These are phyloP conservation scores for Graphilbum fragrans DNA, from an alignment of 2,329 filamentous ascomycete species.

Conservation along the genomic window DNA sequence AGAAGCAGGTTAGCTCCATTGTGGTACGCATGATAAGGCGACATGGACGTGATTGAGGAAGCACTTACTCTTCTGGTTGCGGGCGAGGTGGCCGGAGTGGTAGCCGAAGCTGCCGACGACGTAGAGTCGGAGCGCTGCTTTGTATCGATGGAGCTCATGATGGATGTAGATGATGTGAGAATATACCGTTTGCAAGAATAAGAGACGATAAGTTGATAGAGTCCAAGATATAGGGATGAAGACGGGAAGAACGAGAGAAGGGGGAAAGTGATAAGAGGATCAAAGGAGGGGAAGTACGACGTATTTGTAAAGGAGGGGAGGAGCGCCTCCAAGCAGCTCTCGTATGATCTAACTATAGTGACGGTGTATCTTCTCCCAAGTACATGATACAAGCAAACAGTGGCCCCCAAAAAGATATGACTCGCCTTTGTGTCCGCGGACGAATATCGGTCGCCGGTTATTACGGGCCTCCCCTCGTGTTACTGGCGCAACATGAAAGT, in stretches of 20 bases:
- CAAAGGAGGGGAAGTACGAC: background rate
- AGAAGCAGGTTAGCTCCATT: background rate
- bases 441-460: too few relatives aligned
- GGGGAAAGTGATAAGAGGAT: background rate
- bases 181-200: background rate
- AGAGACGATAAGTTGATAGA: background rate
- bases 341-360: too few relatives aligned
- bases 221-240: background rate
- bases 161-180: background rate
- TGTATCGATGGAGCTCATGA: slow-evolving; percentile 8
- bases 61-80: slow-evolving; percentile 11
- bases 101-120: slow-evolving; percentile 14
- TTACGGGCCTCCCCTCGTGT: too few relatives aligned
- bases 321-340: too few relatives aligned
- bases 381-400: too few relatives aligned
- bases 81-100: slow-evolving; percentile 9
- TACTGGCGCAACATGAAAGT: too few relatives aligned
- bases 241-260: background rate
- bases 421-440: too few relatives aligned
- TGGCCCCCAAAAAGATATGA: too few relatives aligned
- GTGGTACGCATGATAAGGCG: too few relatives aligned
- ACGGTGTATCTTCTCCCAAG: too few relatives aligned
- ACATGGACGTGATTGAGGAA: too few relatives aligned
- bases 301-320: too few relatives aligned
- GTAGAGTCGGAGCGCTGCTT: slow-evolving; percentile 16